Conservation (phyloP, 805 yeast genomes). For the Hanseniaspora occidentalis region DNA sequence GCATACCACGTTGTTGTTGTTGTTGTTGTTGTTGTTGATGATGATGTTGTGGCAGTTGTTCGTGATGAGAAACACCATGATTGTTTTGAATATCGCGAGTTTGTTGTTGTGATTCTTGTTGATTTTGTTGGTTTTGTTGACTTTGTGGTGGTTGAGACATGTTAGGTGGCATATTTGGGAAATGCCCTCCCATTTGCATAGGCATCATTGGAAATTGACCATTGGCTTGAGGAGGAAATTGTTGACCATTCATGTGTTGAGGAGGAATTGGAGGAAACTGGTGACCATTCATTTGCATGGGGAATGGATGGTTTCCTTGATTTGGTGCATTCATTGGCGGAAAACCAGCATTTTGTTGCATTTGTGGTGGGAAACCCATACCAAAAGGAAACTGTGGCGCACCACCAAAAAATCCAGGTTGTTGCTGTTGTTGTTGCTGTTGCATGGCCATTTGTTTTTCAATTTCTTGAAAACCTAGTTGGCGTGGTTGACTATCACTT, state of each 20-base stretch:
- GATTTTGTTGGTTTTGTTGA: slow-evolving; percentile 10
- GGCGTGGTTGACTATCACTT: slow-evolving; percentile 8
- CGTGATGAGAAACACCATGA: slow-evolving; percentile 12
- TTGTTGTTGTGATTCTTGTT: slow-evolving; percentile 1
- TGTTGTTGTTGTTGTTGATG: slow-evolving; percentile 5
- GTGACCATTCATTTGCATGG: too few relatives aligned
- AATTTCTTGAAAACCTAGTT: slow-evolving; percentile 64
- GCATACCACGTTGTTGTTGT: neutral
- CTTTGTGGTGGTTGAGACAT: slow-evolving; percentile 9
- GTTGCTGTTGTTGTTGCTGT: slow-evolving; percentile 16
- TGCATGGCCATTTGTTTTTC: slow-evolving; percentile 35
- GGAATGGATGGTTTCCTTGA: too few relatives aligned
- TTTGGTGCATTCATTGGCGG: slow-evolving; percentile 1
- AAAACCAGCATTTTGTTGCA: slow-evolving; percentile 18
- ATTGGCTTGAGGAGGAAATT: too few relatives aligned
- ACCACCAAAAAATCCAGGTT: slow-evolving; percentile 14
- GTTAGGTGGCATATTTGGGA: slow-evolving; percentile 16
- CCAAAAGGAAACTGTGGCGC: slow-evolving; percentile 15
- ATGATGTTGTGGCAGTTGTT: slow-evolving; percentile 11
- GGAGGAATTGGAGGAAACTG: too few relatives aligned
- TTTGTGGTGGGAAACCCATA: slow-evolving; percentile 21
- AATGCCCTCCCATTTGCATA: slow-evolving; percentile 15
- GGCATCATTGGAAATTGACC: neutral
- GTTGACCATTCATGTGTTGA: too few relatives aligned
- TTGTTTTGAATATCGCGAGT: slow-evolving; percentile 8